Base-by-base conservation (phyloP, 2,329 filamentous ascomycete species). In the Epichloe scottii region DNA sequence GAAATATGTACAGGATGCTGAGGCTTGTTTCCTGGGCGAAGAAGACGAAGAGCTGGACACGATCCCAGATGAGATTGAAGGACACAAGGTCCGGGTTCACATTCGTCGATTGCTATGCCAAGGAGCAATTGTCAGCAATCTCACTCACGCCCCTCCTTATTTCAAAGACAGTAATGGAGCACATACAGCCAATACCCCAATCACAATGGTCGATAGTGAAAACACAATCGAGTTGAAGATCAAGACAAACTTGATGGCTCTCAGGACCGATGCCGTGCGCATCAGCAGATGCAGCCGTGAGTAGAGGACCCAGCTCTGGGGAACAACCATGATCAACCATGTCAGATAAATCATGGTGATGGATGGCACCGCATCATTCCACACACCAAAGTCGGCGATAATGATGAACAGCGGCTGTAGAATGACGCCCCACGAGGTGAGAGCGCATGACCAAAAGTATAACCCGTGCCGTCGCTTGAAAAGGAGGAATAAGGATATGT, bases 231-330 rank as follows among this genome's bases (percentile, higher is more conserved):
- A 68, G 59, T 80, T 73, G 54, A 70, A 61, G 45, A 80, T 70
- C 53, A 84, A 79, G 71, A 82, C 76, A 52, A 58, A 67, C 3
- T 78, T 68, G 0, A 78, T 72, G n/a, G 66, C 67, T 2, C 68
- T 68, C 1, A 82, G 68, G 6, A 73, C 60, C 4, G 63, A 62
- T 10, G 69, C 50, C 67, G 76, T 74, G 21, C 70, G 71, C 5
- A 78, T 66, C 21, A 83, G 70, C 3, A 83, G 68, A 58, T 82
- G 77, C 2, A 83, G 69, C 8, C 79, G 72, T 2, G 78, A 82
- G 65, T 79, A 83, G 1, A 83, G 67, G 2, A 83, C 78, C 21
- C 81, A 58, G 0, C 73, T 73, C 59, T 81, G 77, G 0, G 78
- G 78, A 4, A 77, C 76, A 1, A 82, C 72, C 75, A 82, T 80